These are phyloP conservation scores for Leccinum arenicola DNA, from an alignment of 768 basidiomycete genomes.

Conservation along the genomic window DNA sequence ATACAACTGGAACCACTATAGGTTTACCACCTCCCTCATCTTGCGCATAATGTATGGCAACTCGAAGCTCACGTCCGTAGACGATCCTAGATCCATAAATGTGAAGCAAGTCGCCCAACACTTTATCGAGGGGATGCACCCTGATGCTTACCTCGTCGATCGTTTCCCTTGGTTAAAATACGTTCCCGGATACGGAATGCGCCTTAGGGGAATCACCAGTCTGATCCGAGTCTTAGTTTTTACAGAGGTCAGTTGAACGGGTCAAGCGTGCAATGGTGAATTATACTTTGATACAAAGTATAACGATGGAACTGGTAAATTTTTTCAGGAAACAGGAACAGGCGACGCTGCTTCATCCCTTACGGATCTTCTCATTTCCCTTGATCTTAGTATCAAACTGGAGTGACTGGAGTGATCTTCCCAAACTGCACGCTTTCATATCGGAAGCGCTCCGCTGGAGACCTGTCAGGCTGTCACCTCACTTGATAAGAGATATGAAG, in stretches of 20 bases:
- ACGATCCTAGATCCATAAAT: slow-evolving; percentile 24
- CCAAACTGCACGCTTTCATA: slow-evolving; percentile 37
- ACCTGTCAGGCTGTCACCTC: slow-evolving; percentile 23
- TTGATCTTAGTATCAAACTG: slow-evolving; percentile 34
- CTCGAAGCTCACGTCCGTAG: slow-evolving; percentile 10
- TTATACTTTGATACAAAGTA: neutral
- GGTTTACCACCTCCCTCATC: slow-evolving; percentile 16
- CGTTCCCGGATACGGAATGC: slow-evolving; percentile 57
- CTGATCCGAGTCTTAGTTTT: slow-evolving; percentile 40
- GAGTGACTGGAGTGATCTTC: slow-evolving; percentile 32
- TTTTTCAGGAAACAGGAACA: slow-evolving; percentile 5
- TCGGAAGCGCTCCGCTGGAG: slow-evolving; percentile 38
- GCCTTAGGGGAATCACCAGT: slow-evolving; percentile 49
- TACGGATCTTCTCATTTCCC: neutral
- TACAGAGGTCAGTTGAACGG: slow-evolving; percentile 47
- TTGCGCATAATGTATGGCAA: slow-evolving; percentile 28
- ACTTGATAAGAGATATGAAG: slow-evolving; percentile 14
- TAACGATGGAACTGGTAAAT: neutral
- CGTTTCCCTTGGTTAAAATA: slow-evolving; percentile 36
- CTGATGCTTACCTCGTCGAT: slow-evolving; percentile 36
- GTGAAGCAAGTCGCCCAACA: slow-evolving; percentile 20
- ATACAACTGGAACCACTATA: too few relatives aligned
- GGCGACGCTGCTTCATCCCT: slow-evolving; percentile 35
- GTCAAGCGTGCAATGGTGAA: slow-evolving; percentile 45
- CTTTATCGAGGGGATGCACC: slow-evolving; percentile 29